Evolutionary conservation across 129 eudicot genomes (phyloP), one percentile per base, ranked within the genome.

Genomic region (Scalesia atractyloides): DNA sequence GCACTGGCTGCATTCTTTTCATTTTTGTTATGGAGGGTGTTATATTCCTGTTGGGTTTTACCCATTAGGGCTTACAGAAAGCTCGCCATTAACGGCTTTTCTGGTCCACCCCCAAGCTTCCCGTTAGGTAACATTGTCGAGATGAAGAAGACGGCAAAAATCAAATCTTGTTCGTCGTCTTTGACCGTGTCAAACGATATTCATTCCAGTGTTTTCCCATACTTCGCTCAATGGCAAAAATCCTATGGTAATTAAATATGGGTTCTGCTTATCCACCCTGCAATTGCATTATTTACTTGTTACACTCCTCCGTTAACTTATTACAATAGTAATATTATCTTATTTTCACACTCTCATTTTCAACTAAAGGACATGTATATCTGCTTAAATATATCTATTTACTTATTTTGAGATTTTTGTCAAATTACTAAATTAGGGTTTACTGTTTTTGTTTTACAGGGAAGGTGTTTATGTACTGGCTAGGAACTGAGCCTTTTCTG

Each of bases 401-500:
- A 24, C 30, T 24, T 24, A 7, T 41, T 6, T 41, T 41, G 1
- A 41, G 8, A 7, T 2, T 7, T 41, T 41, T 41, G 10, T 41
- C 10, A 41, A 41, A 41, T 7, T 41, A 41, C 10, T 41, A 56
- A 26, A 78, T 72, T 67, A n/a, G 22, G 14, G 24, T 64, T 57
- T 20, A n/a, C 33, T 46, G 53, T 14, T 58, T 54, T n/a, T 43
- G 19, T 44, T 37, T 37, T 84, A 64, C 89, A 95, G 99, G 99
- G 47, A 95, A 90, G 70, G 99, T 95, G 66, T 86, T 84, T 19
- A 80, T 85, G 33, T 95, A 90, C 64, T 95, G 99, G 99, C 71
- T 95, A 18, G 99, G 99, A 53, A 87, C 96, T 20, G 97, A 95
- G 82, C 96, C 99, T 18, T 95, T 95, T 65, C 36, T 95, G 30